Evolutionary conservation across 1,284 basidiomycete genomes (phyloP).

Genomic region (Somion occarium): DNA sequence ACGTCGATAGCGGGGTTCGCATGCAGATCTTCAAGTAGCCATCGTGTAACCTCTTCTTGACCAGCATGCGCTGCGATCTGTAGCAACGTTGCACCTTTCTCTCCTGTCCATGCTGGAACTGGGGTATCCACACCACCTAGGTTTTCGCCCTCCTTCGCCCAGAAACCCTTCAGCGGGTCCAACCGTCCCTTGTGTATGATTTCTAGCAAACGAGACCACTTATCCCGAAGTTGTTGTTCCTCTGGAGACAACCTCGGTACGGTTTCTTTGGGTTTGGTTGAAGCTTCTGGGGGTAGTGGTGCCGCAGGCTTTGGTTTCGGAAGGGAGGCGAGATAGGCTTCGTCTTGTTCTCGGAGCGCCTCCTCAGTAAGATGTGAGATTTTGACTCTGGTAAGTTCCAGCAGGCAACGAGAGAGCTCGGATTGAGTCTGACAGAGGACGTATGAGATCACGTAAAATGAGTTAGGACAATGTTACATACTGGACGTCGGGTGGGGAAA

Average conservation of each 20-base stretch:
- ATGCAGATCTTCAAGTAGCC: conserved; percentile 76
- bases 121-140: conserved; percentile 56
- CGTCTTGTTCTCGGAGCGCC: conserved; percentile 80
- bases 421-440: conserved; percentile 68
- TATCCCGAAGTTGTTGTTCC: conserved; percentile 51
- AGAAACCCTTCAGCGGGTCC: conserved; percentile 77
- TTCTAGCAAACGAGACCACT: conserved; percentile 78
- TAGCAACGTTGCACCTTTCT: conserved; percentile 63
- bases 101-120: conserved; percentile 67
- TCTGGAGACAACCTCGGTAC: conserved; percentile 12
- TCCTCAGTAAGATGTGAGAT: conserved; percentile 84
- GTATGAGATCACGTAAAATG: conserved; percentile 1
- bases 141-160: conserved; percentile 65
- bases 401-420: conserved; percentile 84
- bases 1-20: conserved; percentile 82
- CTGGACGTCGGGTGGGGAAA: conserved; percentile 90
- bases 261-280: conserved; percentile 6
- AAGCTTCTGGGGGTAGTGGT: conserved; percentile 21
- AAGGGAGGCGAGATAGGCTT: conserved; percentile 80
- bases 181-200: conserved; percentile 86
- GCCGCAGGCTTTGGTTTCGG: conserved; percentile 66
- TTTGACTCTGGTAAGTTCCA: conserved; percentile 85
- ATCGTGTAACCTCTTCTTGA: conserved; percentile 74
- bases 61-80: conserved; percentile 74
- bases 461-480: conserved; percentile 36